Conservation (phyloP, 306 rosid species). For the Fragaria iinumae region DNA sequence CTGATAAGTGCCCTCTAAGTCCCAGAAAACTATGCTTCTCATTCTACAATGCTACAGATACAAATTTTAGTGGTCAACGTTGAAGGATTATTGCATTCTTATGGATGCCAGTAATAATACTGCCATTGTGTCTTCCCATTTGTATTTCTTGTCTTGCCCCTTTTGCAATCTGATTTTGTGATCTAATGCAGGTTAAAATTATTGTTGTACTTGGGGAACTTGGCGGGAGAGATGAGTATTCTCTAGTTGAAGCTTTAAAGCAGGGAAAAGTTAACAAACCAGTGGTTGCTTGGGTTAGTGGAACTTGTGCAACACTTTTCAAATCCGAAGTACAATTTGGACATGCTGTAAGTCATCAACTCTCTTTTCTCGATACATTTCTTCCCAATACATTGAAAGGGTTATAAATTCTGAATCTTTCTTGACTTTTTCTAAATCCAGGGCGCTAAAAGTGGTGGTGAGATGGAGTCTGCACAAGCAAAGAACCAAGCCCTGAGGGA, state of each 20-base stretch:
- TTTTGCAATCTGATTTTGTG: slow-evolving; percentile 26
- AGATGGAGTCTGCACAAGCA: slow-evolving; percentile 96
- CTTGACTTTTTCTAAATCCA: slow-evolving; percentile 33
- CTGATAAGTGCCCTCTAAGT: background rate
- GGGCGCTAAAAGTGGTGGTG: slow-evolving; percentile 99
- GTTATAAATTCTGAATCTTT: slow-evolving; percentile 13
- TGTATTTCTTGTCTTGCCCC: slow-evolving; percentile 10
- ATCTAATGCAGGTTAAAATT: slow-evolving; percentile 74
- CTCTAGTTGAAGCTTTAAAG: slow-evolving; percentile 91
- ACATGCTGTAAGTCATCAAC: slow-evolving; percentile 80
- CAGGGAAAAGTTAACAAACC: slow-evolving; percentile 93
- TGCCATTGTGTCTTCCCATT: background rate
- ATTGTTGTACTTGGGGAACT: slow-evolving; percentile 97
- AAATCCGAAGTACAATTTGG: slow-evolving; percentile 99
- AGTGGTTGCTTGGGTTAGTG: slow-evolving; percentile 99
- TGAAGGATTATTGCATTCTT: background rate
- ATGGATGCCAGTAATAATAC: background rate
- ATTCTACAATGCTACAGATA: background rate
- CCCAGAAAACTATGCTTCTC: background rate
- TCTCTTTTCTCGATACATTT: slow-evolving; percentile 21
- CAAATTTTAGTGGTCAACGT: background rate
- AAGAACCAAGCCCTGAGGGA: slow-evolving; percentile 93
- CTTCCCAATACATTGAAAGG: slow-evolving; percentile 10
- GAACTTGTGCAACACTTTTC: slow-evolving; percentile 96
- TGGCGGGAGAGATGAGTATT: slow-evolving; percentile 96